These are phyloP conservation scores for Anethum foeniculum DNA, from an alignment of 140 eudicot species.

Conservation along the genomic window DNA sequence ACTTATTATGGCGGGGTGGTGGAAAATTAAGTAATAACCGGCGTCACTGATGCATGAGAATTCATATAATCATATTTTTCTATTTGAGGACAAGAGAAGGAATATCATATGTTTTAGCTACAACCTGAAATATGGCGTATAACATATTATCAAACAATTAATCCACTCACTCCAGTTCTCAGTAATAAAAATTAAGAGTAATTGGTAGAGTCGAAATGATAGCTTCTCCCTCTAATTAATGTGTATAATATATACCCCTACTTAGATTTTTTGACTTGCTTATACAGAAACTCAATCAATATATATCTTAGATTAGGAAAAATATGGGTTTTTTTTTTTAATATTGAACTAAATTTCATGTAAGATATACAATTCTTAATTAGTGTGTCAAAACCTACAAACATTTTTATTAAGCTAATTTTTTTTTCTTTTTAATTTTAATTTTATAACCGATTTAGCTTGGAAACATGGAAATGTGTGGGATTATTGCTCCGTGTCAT, in stretches of 20 bases:
- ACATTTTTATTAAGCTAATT: background rate
- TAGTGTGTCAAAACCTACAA: background rate
- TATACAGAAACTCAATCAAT: background rate
- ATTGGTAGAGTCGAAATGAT: background rate
- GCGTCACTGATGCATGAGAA: background rate
- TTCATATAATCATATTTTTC: background rate
- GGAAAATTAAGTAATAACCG: background rate
- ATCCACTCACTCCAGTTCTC: background rate
- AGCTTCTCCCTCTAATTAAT: background rate
- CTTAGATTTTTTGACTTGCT: background rate
- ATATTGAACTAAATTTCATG: background rate
- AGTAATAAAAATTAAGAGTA: background rate
- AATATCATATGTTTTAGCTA: background rate
- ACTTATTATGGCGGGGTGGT: background rate
- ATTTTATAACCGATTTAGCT: background rate
- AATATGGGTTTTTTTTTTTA: background rate
- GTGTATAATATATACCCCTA: background rate
- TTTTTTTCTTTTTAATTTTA: background rate
- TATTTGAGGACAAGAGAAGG: background rate
- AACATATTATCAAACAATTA: background rate
- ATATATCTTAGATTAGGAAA: no score
- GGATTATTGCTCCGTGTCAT: background rate
- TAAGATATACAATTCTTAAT: background rate
- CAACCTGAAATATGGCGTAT: background rate
- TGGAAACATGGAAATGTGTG: background rate